Evolutionary conservation across 2,329 filamentous ascomycete species (phyloP).

Genomic region (Epichloe scottii): DNA sequence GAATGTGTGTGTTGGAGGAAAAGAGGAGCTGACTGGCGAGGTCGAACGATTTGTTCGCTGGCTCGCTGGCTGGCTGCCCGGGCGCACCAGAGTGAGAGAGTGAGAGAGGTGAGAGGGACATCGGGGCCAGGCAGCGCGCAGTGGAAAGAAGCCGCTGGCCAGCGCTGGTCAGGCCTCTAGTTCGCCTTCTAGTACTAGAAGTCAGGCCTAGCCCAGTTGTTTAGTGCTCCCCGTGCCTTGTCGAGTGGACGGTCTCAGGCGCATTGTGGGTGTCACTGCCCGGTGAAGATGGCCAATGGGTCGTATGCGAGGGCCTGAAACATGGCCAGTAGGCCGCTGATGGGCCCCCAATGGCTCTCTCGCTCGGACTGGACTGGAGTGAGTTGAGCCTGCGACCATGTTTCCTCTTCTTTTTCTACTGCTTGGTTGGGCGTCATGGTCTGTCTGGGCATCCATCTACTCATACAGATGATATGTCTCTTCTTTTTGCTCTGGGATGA

Average conservation of each 20-base stretch:
- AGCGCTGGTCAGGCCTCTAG: neutral
- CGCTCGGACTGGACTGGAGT: neutral
- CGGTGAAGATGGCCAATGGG: neutral
- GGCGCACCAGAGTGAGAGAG: neutral
- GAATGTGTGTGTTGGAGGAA: constrained; percentile 29
- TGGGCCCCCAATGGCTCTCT: neutral
- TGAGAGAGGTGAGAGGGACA: neutral
- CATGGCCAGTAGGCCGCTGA: neutral
- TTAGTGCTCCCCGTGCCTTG: neutral
- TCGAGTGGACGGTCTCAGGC: neutral
- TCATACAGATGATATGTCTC: neutral
- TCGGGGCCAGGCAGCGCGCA: neutral
- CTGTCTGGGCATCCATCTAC: no score
- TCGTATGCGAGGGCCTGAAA: constrained; percentile 1
- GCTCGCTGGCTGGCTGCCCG: constrained; percentile 16
- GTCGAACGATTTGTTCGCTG: constrained; percentile 29
- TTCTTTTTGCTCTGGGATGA: neutral
- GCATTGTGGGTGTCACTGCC: neutral
- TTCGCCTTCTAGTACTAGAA: no score
- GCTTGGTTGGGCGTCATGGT: no score
- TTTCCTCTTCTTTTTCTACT: no score
- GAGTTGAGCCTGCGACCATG: no score
- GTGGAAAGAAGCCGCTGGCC: neutral
- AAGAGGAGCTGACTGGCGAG: constrained; percentile 28
- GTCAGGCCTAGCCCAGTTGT: no score